Base-by-base conservation (phyloP, 2,329 filamentous ascomycete genomes). In the Fusarium pseudocircinatum region DNA sequence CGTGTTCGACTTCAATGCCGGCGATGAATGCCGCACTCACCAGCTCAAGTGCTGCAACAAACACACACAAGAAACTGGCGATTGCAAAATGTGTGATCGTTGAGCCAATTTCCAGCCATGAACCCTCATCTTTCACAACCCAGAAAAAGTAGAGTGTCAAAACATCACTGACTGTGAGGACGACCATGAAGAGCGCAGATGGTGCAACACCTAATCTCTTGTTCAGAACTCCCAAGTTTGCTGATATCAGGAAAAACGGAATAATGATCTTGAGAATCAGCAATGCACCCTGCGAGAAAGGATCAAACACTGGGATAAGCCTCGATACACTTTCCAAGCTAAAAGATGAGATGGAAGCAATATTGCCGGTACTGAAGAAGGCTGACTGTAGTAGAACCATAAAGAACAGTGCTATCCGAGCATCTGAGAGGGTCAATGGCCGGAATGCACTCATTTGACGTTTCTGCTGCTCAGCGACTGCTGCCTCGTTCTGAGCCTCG, bases 121-220 rank as follows among this genome's bases (percentile, higher is more conserved):
- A 96, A 1, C 96, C 96, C 81, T 99, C 96, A 77, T 99, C 96
- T 78, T 93, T 93, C 50, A 99, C 96, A 77, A 97, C 94, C 91
- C 94, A 99, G 84, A 99, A 99, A 85, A 99, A 99, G 78, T 96
- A 94, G 59, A 99, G 87, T 7, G 96, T 98, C 80, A 98, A 87
- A 56, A 97, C 90, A 80, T 99, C 96, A 69, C 93, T 95, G 58
- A 97, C 90, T 2, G 93, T 93, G 90, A 98, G 97, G 57, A 97
- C 95, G 5, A 96, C 85, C 92, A 98, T 98, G 84, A 98, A 98
- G 8, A 99, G 85, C 11, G 95, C 94, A 43, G 93, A 95, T 0
- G 95, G 95, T 14, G 95, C 93, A 1, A 99, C 92, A 22, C 93
- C 92, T 0, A 99, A 85, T 12, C 93, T 86, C 76, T 91, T 91